phyloP scores from a whole-genome alignment of 768 basidiomycete species.

The Russula earlei region DNA sequence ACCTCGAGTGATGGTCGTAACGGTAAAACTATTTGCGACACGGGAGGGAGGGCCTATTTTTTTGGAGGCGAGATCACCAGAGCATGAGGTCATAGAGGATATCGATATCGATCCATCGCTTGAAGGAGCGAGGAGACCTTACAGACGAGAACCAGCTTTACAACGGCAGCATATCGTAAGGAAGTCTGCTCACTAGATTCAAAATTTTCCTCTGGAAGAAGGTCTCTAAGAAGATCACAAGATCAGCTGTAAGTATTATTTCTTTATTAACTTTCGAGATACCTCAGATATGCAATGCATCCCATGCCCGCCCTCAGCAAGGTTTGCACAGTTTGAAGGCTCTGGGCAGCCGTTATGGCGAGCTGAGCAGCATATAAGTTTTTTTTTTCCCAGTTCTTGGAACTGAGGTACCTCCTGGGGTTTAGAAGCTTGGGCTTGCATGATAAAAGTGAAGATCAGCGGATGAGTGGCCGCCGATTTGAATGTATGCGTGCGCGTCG shows the following conservation, averaged over 20 bases:
- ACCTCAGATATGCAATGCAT: slow-evolving; percentile 72
- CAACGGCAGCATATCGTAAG: not conserved
- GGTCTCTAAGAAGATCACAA: slow-evolving; percentile 36
- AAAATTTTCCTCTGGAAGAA: slow-evolving; percentile 79
- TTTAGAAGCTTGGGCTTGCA: slow-evolving; percentile 34
- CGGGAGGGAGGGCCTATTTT: slow-evolving; percentile 24
- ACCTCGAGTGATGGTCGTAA: slow-evolving; percentile 66
- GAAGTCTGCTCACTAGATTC: slow-evolving; percentile 9
- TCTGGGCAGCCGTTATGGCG: slow-evolving; percentile 39
- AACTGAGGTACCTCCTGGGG: slow-evolving; percentile 22
- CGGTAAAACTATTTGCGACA: slow-evolving; percentile 54
- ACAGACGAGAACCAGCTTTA: not conserved
- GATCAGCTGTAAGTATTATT: slow-evolving; percentile 10
- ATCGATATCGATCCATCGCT: slow-evolving; percentile 27
- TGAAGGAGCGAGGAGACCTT: slow-evolving; percentile 49
- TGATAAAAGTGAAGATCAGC: slow-evolving; percentile 15
- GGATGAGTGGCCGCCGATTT: no score
- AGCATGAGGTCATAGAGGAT: slow-evolving; percentile 27
- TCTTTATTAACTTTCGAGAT: slow-evolving; percentile 3
- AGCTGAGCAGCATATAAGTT: slow-evolving; percentile 19
- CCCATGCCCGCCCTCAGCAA: slow-evolving; percentile 64
- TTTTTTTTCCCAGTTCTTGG: not conserved
- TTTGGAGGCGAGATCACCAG: slow-evolving; percentile 32
- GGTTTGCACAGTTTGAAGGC: slow-evolving; percentile 62
- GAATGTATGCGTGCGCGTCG: slow-evolving; percentile 10